These are phyloP conservation scores for Rhododendron molle DNA, from an alignment of 148 eudicot species.

Conservation along the genomic window DNA sequence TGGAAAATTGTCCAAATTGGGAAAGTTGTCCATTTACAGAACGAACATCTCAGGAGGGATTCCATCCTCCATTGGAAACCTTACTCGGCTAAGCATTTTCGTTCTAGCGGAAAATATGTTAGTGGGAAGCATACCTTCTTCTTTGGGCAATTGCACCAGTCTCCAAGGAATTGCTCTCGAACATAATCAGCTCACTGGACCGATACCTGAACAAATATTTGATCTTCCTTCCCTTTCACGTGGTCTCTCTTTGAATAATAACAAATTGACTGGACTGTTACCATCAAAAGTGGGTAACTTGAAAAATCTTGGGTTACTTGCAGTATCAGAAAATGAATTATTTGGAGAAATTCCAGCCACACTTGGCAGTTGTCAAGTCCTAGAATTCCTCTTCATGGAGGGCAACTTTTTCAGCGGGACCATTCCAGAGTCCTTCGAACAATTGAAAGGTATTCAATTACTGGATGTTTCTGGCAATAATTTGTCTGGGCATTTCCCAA, in stretches of 20 bases:
- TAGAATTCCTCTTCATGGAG: constrained; percentile 10
- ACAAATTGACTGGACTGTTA: constrained; percentile 14
- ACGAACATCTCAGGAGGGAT: constrained; percentile 14
- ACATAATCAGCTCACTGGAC: constrained; percentile 3
- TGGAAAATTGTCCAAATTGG: constrained; percentile 7
- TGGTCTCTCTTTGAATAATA: not conserved
- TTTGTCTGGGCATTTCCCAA: constrained; percentile 21
- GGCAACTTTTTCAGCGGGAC: constrained; percentile 17
- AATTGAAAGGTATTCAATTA: not conserved
- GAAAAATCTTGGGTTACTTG: not conserved
- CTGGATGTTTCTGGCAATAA: constrained; percentile 20
- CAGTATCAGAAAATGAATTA: constrained; percentile 16
- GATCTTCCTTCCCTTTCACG: constrained; percentile 13
- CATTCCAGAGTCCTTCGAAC: constrained; percentile 10
- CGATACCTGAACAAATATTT: constrained; percentile 3
- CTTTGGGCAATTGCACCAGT: constrained; percentile 11
- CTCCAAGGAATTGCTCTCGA: constrained; percentile 4
- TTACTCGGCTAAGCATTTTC: not conserved
- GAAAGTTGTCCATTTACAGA: not conserved
- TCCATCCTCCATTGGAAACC: constrained; percentile 20
- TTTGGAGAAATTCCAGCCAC: constrained; percentile 22
- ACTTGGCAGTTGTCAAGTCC: constrained; percentile 9
- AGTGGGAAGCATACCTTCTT: constrained; percentile 17
- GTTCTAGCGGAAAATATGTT: not conserved
- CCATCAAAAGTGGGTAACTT: constrained; percentile 21